Evolutionary conservation across 208 protist genomes (phyloP).

Genomic region (Leptomonas seymouri): DNA sequence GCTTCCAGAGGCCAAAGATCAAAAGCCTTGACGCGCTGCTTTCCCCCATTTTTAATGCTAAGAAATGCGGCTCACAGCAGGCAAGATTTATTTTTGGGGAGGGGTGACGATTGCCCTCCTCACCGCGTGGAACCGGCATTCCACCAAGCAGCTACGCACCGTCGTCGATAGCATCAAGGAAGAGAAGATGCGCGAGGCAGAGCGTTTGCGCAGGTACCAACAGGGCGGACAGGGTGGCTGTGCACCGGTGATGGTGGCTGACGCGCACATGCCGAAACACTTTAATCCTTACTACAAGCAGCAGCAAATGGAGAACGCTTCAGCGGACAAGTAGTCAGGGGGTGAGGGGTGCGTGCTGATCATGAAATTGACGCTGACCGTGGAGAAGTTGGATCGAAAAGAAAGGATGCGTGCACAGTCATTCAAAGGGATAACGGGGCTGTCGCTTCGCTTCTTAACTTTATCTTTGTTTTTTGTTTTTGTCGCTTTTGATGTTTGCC

Average conservation of each 20-base stretch:
- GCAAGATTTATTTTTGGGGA: constrained; percentile 83
- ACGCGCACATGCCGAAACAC: constrained; percentile 43
- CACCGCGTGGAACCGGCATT: constrained; percentile 72
- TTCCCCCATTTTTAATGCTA: neutral
- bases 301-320: constrained; percentile 45
- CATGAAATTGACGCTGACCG: no score
- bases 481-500: no score
- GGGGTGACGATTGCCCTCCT: constrained; percentile 48
- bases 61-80: constrained; percentile 71
- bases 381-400: no score
- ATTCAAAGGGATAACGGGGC: no score
- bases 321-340: constrained; percentile 15
- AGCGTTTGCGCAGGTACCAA: constrained; percentile 44
- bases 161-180: constrained; percentile 73
- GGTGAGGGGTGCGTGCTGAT: no score
- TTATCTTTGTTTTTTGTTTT: no score
- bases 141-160: constrained; percentile 55
- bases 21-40: no score
- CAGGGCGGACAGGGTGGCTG: constrained; percentile 7
- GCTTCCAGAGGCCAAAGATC: neutral
- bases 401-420: no score
- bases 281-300: constrained; percentile 64
- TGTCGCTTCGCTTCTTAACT: no score
- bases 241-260: constrained; percentile 4
- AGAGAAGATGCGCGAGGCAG: constrained; percentile 60